Base-by-base conservation (phyloP, 768 basidiomycete genomes). In the Lactarius hengduanensis region DNA sequence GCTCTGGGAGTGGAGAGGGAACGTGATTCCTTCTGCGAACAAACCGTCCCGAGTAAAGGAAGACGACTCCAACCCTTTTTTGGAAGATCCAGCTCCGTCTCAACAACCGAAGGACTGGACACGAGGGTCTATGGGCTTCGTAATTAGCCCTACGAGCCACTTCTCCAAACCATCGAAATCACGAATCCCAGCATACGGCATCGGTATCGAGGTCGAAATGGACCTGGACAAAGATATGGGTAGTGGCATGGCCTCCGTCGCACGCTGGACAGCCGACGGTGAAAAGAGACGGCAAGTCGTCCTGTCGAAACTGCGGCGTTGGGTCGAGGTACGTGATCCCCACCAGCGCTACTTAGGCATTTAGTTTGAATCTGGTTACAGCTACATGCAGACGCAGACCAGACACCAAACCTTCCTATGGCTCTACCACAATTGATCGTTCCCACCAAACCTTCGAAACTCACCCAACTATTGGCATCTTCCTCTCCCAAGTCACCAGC, bases 161-260 rank as follows among this genome's bases (percentile, higher is more conserved):
- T 85, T 86, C 73, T 84, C 83, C n/a, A 91, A 88, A 71, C 70
- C 76, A 1, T 83, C 82, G 16, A 83, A 84, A 16, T 86, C 86
- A 72, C 84, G 92, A 53, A 78, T 91, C 22, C 87, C 90, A 40
- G 92, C 84, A 1, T 94, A 93, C 74, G 92, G 92, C 10, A 83
- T 94, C 68, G 92, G 92, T 1, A 91, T 94, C 59, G 90, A 94
- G 76, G 91, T 93, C 30, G 90, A 93, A 71, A 88, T 91, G 79
- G 86, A 92, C 71, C 84, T 92, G 63, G 90, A 91, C 76, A 90
- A 90, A 77, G 86, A 84, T 71, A 87, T 90, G 87, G 80, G 80
- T 26, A 86, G 83, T 55, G 91, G 92, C n/a, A 93, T 94, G 89
- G 90, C 91, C 43, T 90, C 92, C 34, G 90, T 94, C 54, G 92